Conservation (phyloP, 805 yeast species). For the Saccharomycopsis olivae region DNA sequence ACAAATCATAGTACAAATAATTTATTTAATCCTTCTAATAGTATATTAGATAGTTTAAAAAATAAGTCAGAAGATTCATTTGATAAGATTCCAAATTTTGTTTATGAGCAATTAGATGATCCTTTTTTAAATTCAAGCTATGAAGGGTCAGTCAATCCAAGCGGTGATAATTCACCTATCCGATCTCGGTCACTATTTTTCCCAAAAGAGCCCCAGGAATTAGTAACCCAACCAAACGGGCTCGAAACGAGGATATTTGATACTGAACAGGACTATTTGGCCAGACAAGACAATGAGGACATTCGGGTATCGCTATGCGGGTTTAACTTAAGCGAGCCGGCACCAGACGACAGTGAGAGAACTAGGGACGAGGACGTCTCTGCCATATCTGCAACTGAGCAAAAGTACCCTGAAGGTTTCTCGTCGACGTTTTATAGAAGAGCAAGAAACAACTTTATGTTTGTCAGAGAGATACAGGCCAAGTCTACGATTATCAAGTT, state of each 20-base stretch:
- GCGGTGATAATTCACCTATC: no score
- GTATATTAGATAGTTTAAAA: constrained; percentile 6
- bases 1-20: background rate
- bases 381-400: background rate
- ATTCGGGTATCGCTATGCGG: constrained; percentile 13
- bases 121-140: background rate
- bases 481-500: constrained; percentile 33
- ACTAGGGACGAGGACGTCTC: background rate
- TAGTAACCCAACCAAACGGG: background rate
- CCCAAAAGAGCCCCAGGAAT: background rate
- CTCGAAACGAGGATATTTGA: no score
- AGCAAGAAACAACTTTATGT: constrained; percentile 40
- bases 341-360: background rate
- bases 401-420: constrained; percentile 37
- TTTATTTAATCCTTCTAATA: background rate
- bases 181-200: background rate
- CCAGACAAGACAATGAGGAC: constrained; percentile 10
- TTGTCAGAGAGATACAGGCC: constrained; percentile 38
- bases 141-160: background rate
- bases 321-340: constrained; percentile 5
- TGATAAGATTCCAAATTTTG: background rate
- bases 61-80: constrained; percentile 8
- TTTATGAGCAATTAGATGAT: background rate
- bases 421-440: constrained; percentile 39
- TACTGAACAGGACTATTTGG: no score